Percentiles rank a stretch among this genome's conserved stretches.
Conservation (phyloP, 2,329 filamentous ascomycete genomes). For the Phialemoniopsis sp. region DNA sequence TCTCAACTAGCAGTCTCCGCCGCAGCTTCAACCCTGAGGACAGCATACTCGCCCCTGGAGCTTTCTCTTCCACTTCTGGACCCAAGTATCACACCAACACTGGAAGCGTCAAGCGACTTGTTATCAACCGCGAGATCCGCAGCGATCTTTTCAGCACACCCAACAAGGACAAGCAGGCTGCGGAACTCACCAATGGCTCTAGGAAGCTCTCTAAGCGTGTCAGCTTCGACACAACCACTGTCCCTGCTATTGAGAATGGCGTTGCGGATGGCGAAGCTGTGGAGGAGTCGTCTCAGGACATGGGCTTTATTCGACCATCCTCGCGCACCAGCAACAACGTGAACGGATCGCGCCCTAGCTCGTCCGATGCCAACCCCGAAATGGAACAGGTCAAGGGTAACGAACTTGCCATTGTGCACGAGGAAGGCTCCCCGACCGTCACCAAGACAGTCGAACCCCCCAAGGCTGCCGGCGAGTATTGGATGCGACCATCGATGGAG, state of each 20-base stretch:
- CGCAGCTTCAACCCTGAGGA: slow-evolving; percentile 78
- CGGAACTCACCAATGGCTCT: slow-evolving; percentile 34
- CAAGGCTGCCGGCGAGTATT: slow-evolving; percentile 63
- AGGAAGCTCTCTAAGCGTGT: slow-evolving; percentile 77
- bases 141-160: slow-evolving; percentile 66
- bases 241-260: slow-evolving; percentile 38
- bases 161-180: slow-evolving; percentile 42
- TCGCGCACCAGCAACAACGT: slow-evolving; percentile 33
- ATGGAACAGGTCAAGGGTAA: slow-evolving; percentile 71
- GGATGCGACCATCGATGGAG: slow-evolving; percentile 73
- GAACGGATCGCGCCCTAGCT: slow-evolving; percentile 11
- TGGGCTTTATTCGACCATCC: slow-evolving; percentile 54
- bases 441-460: slow-evolving; percentile 30
- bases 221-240: slow-evolving; percentile 75
- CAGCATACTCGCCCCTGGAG: slow-evolving; percentile 80
- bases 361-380: slow-evolving; percentile 34
- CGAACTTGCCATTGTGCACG: slow-evolving; percentile 74
- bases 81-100: slow-evolving; percentile 63
- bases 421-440: slow-evolving; percentile 42
- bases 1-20: slow-evolving; percentile 82
- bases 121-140: slow-evolving; percentile 84
- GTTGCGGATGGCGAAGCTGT: slow-evolving; percentile 18
- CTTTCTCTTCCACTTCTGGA: slow-evolving; percentile 68
- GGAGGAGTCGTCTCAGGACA: slow-evolving; percentile 49
- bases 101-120: slow-evolving; percentile 80